Evolutionary conservation across 2,329 filamentous ascomycete species (phyloP).

Genomic region (Pseudocercospora pini-densiflorae): DNA sequence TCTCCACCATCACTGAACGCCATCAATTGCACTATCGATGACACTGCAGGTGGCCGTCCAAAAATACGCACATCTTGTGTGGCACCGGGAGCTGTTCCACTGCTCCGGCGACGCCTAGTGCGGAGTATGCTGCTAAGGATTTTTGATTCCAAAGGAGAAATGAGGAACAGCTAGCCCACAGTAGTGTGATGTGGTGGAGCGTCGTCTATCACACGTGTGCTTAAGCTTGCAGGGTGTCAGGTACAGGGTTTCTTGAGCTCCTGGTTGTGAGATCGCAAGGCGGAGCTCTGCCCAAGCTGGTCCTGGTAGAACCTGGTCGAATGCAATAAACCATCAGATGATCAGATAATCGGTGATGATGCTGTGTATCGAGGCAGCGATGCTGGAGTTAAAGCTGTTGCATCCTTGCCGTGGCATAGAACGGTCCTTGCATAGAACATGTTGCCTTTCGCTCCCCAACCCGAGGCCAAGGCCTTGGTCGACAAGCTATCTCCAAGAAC

Average conservation of each 20-base stretch:
- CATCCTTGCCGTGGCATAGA: neutral
- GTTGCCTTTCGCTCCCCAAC: neutral
- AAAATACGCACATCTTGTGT: neutral
- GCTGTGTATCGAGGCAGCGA: neutral
- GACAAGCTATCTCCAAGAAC: neutral
- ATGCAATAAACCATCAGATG: neutral
- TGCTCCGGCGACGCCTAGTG: too few relatives aligned
- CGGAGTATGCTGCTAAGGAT: too few relatives aligned
- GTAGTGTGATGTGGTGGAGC: neutral
- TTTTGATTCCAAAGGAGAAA: neutral
- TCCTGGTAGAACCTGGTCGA: neutral
- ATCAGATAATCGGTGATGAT: neutral
- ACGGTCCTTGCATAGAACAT: neutral
- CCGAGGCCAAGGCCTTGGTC: neutral
- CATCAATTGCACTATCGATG: neutral
- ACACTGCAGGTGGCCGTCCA: neutral
- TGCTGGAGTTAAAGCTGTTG: neutral
- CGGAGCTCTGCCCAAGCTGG: neutral
- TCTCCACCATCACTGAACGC: neutral
- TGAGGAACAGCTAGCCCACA: neutral
- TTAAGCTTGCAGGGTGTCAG: neutral
- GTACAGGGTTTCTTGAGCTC: neutral
- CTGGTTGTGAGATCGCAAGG: constrained; percentile 1
- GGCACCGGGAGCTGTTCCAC: neutral
- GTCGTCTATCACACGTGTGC: neutral